Evolutionary conservation across 352 stramenopile species (phyloP), one percentile per base, ranked within the genome.

Genomic region (Globisporangium takayamanum): DNA sequence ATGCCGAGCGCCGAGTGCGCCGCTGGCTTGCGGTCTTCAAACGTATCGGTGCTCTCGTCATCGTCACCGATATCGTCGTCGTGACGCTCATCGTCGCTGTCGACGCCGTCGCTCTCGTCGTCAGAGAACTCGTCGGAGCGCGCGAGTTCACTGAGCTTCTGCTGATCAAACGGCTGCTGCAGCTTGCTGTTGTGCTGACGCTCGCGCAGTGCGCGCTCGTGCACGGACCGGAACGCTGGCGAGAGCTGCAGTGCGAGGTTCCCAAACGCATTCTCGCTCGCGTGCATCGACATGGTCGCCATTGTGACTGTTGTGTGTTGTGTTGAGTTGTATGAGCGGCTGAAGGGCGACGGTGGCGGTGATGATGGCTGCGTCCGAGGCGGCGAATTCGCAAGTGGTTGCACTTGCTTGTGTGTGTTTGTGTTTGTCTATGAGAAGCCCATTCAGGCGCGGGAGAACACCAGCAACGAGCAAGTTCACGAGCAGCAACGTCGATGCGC

Each of bases 61-160:
- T 48, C 22, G n/a, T 72, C 72, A 3, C 66, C 52, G 1, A 1
- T 16, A 16, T 70, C 53, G 3, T 72, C 65, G 2, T 77, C 67
- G 7, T 72, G 64, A 2, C 63, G 53, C 2, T 86, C 73, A 5
- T 84, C 76, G 3, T 88, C 77, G 30, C 69, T 75, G 49, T 80
- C 77, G 45, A 82, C 77, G 37, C 81, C 81, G 59, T 91, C 81
- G 66, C 81, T 91, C 66, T 91, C 81, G 49, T 80, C 81, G 69
- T 91, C 81, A 18, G 81, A 89, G 68, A 91, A 91, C 61, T 91
- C 81, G 72, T 91, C 79, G 59, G 78, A 88, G 30, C 75, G 72
- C 30, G 81, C 81, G 26, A 91, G 70, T 49, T 91, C 81, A 33
- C 72, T 73, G 66, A 91, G 64, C 50, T 84, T 85, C 50, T 85